Evolutionary conservation across 257 asterid species (phyloP), one percentile per base, ranked within the genome.

Genomic region (Buddleja alternifolia): DNA sequence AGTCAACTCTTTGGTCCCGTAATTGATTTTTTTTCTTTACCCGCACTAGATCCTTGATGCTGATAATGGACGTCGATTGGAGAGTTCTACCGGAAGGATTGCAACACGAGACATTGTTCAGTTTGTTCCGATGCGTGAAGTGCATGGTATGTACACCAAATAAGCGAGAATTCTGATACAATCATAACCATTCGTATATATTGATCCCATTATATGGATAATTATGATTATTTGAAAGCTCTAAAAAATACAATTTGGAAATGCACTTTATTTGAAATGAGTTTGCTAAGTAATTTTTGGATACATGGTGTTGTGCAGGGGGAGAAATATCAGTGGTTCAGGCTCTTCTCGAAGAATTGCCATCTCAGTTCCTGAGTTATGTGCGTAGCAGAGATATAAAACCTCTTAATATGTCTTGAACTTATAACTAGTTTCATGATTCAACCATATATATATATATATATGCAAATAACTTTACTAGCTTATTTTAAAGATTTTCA

Each of bases 51-150:
- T 88, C 76, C 90, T 90, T 39, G 97, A 90, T 59, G 97, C 95
- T 59, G 97, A 90, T 73, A 81, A 77, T 52, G 94, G 95, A 36
- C 57, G 23, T 3, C 85, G 92, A 6, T 44, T 90, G 12, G 95
- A 90, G 82, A 81, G 93, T 64, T 74, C 80, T n/a, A 81, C 78
- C 0, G 93, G 97, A 62, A 80, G 97, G 82, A 52, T 90, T 64
- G 93, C 97, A 48, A 81, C 95, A 24, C 75, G 95, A 41, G 97
- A 90, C 78, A 84, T 86, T 12, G 93, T 90, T 70, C 93, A 88
- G 80, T 90, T 90, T 54, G 90, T 88, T 84, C 95, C 97, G n/a
- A 82, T 90, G 88, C 87, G 93, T 8, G 92, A 90, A 73, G 87
- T 86, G 59, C 93, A 73, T 51, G 84, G 96, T 87, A 71, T 74